Conservation (phyloP, 257 asterid genomes). For the Craterostigma plantagineum region DNA sequence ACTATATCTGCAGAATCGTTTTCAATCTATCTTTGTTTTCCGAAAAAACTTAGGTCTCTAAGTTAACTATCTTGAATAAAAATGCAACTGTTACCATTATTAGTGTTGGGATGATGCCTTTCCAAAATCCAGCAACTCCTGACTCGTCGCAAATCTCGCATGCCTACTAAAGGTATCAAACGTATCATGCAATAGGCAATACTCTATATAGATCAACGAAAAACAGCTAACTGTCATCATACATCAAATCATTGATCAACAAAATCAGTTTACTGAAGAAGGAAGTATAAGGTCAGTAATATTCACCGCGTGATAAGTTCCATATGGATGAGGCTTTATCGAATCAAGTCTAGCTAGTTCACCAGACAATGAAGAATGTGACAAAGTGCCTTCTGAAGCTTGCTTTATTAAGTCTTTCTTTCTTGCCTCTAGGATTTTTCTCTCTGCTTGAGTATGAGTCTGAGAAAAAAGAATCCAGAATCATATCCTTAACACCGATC, state of each 20-base stretch:
- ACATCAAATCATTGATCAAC: too few species aligned
- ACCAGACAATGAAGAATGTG: conserved; percentile 27
- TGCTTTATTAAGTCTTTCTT: conserved; percentile 52
- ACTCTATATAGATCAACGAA: background rate
- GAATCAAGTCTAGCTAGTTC: conserved; percentile 53
- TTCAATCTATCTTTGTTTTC: too few species aligned
- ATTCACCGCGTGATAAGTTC: conserved; percentile 65
- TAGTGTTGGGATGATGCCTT: conserved; percentile 72
- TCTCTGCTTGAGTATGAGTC: conserved; percentile 91
- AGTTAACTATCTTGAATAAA: conserved; percentile 7
- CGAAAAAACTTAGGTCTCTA: background rate
- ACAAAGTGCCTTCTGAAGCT: conserved; percentile 24
- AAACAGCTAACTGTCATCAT: too few species aligned
- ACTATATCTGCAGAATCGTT: too few species aligned
- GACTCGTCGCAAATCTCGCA: conserved; percentile 70
- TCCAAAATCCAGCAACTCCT: conserved; percentile 81
- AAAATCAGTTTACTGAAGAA: conserved; percentile 5
- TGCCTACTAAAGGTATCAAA: conserved; percentile 44
- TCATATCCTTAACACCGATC: conserved; percentile 2
- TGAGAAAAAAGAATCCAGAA: conserved; percentile 14
- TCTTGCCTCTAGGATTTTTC: conserved; percentile 56
- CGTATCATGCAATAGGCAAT: background rate
- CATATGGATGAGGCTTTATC: conserved; percentile 59
- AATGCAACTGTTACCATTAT: conserved; percentile 44
- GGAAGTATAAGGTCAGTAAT: conserved; percentile 11